phyloP scores from a whole-genome alignment of 495 filamentous ascomycete species.

The Aspergillus wentii region DNA sequence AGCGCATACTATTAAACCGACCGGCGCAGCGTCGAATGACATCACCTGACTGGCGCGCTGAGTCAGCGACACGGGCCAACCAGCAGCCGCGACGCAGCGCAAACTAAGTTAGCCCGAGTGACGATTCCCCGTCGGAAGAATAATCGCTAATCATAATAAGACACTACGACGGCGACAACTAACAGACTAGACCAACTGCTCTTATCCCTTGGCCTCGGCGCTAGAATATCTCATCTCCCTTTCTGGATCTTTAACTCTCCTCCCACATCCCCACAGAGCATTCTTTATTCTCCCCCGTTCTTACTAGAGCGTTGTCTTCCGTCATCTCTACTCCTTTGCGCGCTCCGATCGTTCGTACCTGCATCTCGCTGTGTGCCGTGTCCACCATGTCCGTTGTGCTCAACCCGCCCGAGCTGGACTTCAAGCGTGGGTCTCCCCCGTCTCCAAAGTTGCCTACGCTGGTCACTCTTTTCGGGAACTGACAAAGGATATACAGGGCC shows the following conservation, averaged over 20 bases:
- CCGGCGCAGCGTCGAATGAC: constrained; percentile 1
- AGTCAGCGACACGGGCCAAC: constrained; percentile 13
- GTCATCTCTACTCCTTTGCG: constrained; percentile 12
- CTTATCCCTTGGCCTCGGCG: too few relatives aligned
- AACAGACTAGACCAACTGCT: too few relatives aligned
- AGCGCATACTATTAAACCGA: too few relatives aligned
- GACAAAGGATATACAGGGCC: constrained; percentile 58
- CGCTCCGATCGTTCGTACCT: constrained; percentile 1
- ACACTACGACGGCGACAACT: too few relatives aligned
- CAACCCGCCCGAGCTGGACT: constrained; percentile 85
- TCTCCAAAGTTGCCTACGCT: neutral
- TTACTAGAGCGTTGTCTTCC: constrained; percentile 4
- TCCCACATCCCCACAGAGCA: too few relatives aligned
- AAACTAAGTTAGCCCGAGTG: too few relatives aligned
- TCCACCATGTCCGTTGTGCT: constrained; percentile 87
- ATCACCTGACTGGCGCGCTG: constrained; percentile 22
- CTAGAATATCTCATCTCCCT: too few relatives aligned
- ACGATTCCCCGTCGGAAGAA: too few relatives aligned
- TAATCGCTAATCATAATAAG: too few relatives aligned
- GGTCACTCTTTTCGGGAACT: too few relatives aligned
- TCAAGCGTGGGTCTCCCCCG: constrained; percentile 64
- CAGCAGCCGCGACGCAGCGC: neutral
- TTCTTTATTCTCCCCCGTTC: too few relatives aligned
- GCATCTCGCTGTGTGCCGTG: constrained; percentile 3
- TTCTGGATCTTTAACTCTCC: too few relatives aligned